These are phyloP conservation scores for Penicillium sp. DNA, from an alignment of 2,329 filamentous ascomycete genomes.

Conservation along the genomic window DNA sequence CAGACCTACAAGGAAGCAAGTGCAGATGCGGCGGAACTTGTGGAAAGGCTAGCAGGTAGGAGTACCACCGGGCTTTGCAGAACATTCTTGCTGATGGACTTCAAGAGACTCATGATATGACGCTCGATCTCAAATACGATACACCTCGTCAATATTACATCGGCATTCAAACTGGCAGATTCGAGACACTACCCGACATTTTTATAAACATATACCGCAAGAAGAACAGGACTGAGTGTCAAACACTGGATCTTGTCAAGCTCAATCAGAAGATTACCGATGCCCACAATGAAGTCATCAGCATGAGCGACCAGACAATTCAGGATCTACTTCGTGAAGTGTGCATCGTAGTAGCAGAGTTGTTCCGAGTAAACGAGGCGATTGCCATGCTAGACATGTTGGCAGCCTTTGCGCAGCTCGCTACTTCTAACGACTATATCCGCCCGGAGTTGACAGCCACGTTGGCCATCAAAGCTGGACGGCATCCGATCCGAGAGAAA, in stretches of 20 bases:
- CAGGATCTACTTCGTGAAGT: constrained; percentile 73
- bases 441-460: constrained; percentile 71
- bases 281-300: constrained; percentile 80
- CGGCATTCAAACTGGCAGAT: constrained; percentile 64
- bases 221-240: constrained; percentile 80
- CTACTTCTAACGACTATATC: constrained; percentile 69
- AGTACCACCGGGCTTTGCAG: constrained; percentile 15
- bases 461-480: constrained; percentile 72
- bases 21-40: constrained; percentile 73
- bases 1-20: constrained; percentile 89
- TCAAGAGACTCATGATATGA: constrained; percentile 62
- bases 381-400: constrained; percentile 89
- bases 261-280: constrained; percentile 77
- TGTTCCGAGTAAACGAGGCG: constrained; percentile 86
- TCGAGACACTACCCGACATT: constrained; percentile 66
- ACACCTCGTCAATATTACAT: constrained; percentile 79
- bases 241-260: constrained; percentile 83
- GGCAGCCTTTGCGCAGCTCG: constrained; percentile 73
- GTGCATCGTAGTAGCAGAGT: constrained; percentile 68
- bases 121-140: constrained; percentile 74
- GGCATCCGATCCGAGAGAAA: constrained; percentile 80
- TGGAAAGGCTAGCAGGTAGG: constrained; percentile 68
- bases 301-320: constrained; percentile 78
- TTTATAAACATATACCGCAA: constrained; percentile 79
- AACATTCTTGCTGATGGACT: constrained; percentile 22